Evolutionary conservation across 768 basidiomycete species (phyloP), one percentile per base, ranked within the genome.

Genomic region (Hemileccinum impolitum): DNA sequence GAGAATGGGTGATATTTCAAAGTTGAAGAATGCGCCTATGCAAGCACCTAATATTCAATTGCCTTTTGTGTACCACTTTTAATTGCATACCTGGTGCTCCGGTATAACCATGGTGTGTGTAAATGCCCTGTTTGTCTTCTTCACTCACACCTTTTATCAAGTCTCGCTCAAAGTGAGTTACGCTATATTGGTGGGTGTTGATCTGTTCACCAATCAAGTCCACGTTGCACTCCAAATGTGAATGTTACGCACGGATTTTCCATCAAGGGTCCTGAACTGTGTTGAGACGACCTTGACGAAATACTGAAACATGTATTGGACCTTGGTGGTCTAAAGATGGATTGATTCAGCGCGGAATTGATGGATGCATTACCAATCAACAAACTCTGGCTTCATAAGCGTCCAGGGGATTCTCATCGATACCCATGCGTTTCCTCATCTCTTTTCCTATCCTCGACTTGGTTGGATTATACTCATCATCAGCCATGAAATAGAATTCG

Each of bases 201-300:
- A 93, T 77, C 80, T 91, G 57, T 17, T 25, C 17, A 36, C 48
- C 18, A 37, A 36, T 13, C 58, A 4, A 58, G 55, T 42, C 25
- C 39, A 9, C 26, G 41, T 23, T 51, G 23, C 9, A 7, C 38
- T 39, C n/a, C 26, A 52, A n/a, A 25, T 7, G 18, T 8, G 40
- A 19, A 18, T 44, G 47, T 39, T 25, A 70, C 81, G 37, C 62
- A 88, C 87, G 10, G 71, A 65, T 57, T 85, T 78, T 26, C 84
- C 87, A 52, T 87, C 81, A 23, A 95, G 73, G n/a, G 85, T 88
- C 53, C 82, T 79, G 73, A 96, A 97, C 63, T 88, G 87, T 2
- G 95, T 99, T 7, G 93, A 92, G 35, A 99, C 96, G 39, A 99
- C 95, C 70, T 99, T 99, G 62, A 99, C 77, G 82, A 97, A 98